phyloP scores from a whole-genome alignment of 495 filamentous ascomycete species.

The Aspergillus biplanus region DNA sequence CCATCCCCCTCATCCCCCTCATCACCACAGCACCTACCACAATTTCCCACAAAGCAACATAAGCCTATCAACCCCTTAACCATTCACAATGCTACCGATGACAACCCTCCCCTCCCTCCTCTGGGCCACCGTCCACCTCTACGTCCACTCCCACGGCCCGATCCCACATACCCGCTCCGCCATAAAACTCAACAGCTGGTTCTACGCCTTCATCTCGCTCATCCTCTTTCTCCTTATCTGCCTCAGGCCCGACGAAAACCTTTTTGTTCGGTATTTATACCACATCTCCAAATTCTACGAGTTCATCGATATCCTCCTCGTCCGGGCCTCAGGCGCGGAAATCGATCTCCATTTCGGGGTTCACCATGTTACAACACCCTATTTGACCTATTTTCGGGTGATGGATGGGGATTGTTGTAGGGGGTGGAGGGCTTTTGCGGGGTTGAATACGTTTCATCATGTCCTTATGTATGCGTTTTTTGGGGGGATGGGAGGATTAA shows the following conservation, averaged over 20 bases:
- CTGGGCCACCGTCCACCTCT: conserved; percentile 1
- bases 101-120: conserved; percentile 1
- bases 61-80: no score
- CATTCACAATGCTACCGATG: no score
- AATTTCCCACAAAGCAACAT: no score
- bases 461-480: conserved; percentile 10
- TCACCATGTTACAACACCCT: conserved; percentile 7
- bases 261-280: not conserved
- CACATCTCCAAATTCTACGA: conserved; percentile 14
- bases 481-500: not conserved
- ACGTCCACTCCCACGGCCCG: not conserved
- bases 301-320: conserved; percentile 11
- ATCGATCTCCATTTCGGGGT: not conserved
- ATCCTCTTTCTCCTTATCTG: not conserved
- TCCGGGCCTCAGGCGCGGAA: not conserved
- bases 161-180: not conserved
- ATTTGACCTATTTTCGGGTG: conserved; percentile 3
- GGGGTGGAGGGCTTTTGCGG: conserved; percentile 4
- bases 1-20: no score
- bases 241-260: not conserved
- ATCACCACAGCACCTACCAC: no score
- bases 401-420: not conserved
- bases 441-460: not conserved
- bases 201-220: not conserved
- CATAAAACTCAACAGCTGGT: not conserved